Conservation (phyloP, 1,284 basidiomycete species). For the Leccinum ponderosum region DNA sequence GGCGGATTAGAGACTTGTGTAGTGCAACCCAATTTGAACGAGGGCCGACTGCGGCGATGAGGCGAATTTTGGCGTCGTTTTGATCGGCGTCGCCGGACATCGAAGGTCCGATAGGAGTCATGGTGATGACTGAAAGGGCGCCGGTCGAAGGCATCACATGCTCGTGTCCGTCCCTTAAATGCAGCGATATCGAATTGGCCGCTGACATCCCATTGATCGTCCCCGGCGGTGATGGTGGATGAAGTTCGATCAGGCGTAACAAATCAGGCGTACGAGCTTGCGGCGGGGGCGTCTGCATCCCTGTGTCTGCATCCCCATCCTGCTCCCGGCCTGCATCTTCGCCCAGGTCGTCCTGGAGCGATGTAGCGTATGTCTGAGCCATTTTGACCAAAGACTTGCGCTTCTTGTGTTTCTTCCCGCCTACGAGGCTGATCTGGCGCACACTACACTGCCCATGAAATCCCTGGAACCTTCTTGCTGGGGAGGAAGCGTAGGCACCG, state of each 20-base stretch:
- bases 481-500: constrained; percentile 15
- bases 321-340: background rate
- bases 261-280: constrained; percentile 28
- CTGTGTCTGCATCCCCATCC: constrained; percentile 15
- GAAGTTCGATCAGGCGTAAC: constrained; percentile 68
- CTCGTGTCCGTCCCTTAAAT: constrained; percentile 24
- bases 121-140: constrained; percentile 21
- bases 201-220: constrained; percentile 21
- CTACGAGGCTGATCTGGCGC: constrained; percentile 60
- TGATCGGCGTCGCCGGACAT: constrained; percentile 22
- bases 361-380: constrained; percentile 11
- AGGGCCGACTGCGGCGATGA: constrained; percentile 56
- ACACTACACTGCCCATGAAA: constrained; percentile 59
- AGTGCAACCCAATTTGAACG: constrained; percentile 52
- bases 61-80: constrained; percentile 31
- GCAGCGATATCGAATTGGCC: constrained; percentile 24
- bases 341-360: constrained; percentile 14
- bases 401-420: constrained; percentile 37
- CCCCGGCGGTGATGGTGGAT: constrained; percentile 67
- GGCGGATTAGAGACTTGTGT: constrained; percentile 41
- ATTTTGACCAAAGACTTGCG: constrained; percentile 27
- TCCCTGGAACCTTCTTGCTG: constrained; percentile 44
- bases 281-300: constrained; percentile 11
- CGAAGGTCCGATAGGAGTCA: constrained; percentile 17
- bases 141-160: constrained; percentile 29